Evolutionary conservation across 805 yeast species (phyloP).

Genomic region (Starmerella bombi): DNA sequence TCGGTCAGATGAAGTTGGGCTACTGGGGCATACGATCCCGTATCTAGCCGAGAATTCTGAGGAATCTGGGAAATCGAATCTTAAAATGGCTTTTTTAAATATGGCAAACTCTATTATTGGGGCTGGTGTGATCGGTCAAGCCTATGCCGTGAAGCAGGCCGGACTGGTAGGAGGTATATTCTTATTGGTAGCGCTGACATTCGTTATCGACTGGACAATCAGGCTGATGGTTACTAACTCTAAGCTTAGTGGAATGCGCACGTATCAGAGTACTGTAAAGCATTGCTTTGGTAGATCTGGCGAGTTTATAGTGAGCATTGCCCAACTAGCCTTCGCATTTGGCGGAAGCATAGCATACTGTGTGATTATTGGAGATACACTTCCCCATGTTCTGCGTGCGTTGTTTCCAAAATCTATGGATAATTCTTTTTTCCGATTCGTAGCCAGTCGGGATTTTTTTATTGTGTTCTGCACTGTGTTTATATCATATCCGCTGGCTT

Average conservation of each 20-base stretch:
- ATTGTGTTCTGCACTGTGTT: constrained; percentile 56
- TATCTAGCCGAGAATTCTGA: constrained; percentile 3
- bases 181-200: constrained; percentile 44
- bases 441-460: constrained; percentile 55
- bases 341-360: constrained; percentile 93
- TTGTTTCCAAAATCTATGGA: constrained; percentile 36
- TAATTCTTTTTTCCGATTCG: constrained; percentile 35
- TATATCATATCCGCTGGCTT: constrained; percentile 70
- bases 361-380: constrained; percentile 86
- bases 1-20: background rate
- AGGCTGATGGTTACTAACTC: constrained; percentile 67
- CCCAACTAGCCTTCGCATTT: constrained; percentile 81
- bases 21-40: background rate
- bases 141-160: constrained; percentile 69
- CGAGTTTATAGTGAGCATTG: constrained; percentile 46
- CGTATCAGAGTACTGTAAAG: constrained; percentile 77
- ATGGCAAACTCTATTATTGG: constrained; percentile 94
- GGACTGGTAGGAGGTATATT: constrained; percentile 67
- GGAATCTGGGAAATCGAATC: constrained; percentile 34
- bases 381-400: constrained; percentile 74
- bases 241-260: constrained; percentile 55
- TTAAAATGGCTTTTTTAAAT: constrained; percentile 88
- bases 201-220: constrained; percentile 79
- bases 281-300: constrained; percentile 69
- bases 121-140: constrained; percentile 92